Evolutionary conservation across 257 asterid species (phyloP).

Genomic region (Rubia yunnanensis): DNA sequence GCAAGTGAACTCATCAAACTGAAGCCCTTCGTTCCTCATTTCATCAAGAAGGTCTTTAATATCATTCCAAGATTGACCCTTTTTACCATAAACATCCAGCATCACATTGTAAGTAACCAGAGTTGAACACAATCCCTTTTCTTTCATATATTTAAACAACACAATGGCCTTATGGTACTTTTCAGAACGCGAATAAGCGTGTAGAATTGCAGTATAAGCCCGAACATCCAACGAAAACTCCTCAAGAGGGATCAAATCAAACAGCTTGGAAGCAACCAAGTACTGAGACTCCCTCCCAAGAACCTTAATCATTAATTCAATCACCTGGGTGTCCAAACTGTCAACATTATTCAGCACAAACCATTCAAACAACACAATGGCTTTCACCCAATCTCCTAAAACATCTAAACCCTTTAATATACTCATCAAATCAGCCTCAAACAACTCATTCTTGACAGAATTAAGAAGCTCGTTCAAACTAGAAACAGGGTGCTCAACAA

Average conservation of each 20-base stretch:
- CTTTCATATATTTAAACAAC: conserved; percentile 55
- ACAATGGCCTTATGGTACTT: conserved; percentile 75
- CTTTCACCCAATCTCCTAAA: conserved; percentile 52
- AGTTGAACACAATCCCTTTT: conserved; percentile 46
- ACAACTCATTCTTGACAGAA: conserved; percentile 50
- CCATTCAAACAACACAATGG: conserved; percentile 84
- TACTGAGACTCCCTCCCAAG: conserved; percentile 91
- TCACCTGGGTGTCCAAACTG: conserved; percentile 54
- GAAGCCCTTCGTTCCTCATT: conserved; percentile 57
- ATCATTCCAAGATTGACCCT: conserved; percentile 72
- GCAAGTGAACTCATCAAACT: conserved; percentile 89
- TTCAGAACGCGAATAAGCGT: conserved; percentile 75
- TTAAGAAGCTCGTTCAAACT: conserved; percentile 48
- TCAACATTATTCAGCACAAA: conserved; percentile 45
- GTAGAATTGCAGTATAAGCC: conserved; percentile 75
- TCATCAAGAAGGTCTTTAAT: conserved; percentile 67
- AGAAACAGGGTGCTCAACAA: conserved; percentile 45
- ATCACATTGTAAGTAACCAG: conserved; percentile 88
- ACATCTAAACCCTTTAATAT: conserved; percentile 70
- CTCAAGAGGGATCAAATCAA: conserved; percentile 61
- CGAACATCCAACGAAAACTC: conserved; percentile 61
- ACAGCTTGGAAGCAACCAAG: conserved; percentile 54
- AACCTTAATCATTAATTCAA: conserved; percentile 74
- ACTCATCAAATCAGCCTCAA: conserved; percentile 63
- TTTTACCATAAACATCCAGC: conserved; percentile 86